Evolutionary conservation across 192 early-diverging fungal species (phyloP).

Genomic region (Linnemannia exigua): DNA sequence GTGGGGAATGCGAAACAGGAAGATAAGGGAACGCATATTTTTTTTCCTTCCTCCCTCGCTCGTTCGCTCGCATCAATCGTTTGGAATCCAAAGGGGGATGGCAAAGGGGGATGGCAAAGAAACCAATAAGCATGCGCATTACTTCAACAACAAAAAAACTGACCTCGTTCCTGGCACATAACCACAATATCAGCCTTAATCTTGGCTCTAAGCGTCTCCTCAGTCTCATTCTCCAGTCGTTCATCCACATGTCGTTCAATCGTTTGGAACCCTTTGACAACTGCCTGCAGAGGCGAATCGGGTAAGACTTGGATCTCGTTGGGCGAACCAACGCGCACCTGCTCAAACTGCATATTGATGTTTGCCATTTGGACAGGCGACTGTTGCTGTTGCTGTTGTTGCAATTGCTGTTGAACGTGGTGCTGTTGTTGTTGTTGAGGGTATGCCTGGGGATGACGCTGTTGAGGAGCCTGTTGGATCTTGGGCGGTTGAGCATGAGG

Average conservation of each 20-base stretch:
- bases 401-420: constrained; percentile 27
- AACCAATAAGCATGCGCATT: constrained; percentile 1
- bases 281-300: constrained; percentile 13
- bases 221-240: constrained; percentile 64
- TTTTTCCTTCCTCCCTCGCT: no score
- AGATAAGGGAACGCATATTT: no score
- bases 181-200: constrained; percentile 81
- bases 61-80: no score
- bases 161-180: constrained; percentile 82
- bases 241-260: constrained; percentile 58
- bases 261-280: constrained; percentile 42
- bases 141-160: constrained; percentile 5
- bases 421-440: constrained; percentile 9
- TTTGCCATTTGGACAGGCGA: not conserved
- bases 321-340: constrained; percentile 12
- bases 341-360: not conserved
- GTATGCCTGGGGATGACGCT: not conserved
- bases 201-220: constrained; percentile 71
- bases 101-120: not conserved
- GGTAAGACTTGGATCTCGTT: constrained; percentile 5
- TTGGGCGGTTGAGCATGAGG: not conserved
- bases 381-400: constrained; percentile 4
- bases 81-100: no score
- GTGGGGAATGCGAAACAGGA: not conserved
- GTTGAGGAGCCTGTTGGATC: constrained; percentile 8